Evolutionary conservation across 163 green algal genomes (phyloP).

Genomic region (Scenedesmus sp.): DNA sequence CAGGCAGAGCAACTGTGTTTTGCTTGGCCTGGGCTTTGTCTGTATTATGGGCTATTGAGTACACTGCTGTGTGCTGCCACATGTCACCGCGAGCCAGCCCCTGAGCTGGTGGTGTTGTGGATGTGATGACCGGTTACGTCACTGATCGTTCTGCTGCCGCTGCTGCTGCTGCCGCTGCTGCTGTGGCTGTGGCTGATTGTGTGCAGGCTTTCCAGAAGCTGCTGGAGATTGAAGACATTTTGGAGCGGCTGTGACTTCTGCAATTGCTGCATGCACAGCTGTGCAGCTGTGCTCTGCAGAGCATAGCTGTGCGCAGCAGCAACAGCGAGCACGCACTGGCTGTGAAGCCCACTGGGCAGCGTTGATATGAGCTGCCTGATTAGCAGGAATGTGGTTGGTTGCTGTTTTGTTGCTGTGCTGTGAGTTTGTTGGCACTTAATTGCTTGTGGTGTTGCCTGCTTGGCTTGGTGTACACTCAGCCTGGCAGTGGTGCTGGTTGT

Average conservation of each 20-base stretch:
- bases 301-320: neutral
- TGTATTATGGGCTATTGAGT: no score
- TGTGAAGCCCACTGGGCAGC: neutral
- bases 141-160: no score
- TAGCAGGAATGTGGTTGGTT: neutral
- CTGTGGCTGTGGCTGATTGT: neutral
- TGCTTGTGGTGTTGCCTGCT: neutral
- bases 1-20: no score
- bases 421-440: neutral
- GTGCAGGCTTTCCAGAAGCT: constrained; percentile 51
- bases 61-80: neutral
- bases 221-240: constrained; percentile 54
- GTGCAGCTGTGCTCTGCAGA: neutral
- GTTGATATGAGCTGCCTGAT: neutral
- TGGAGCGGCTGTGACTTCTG: constrained; percentile 50
- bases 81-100: neutral
- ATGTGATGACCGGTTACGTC: neutral
- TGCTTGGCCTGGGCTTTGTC: neutral
- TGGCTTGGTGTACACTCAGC: no score
- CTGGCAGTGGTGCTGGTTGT: neutral
- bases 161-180: neutral
- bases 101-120: neutral
- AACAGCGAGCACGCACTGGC: neutral
- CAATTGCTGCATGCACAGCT: no score
- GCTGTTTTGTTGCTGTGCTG: neutral